Conservation (phyloP, 1,284 basidiomycete species). For the Fistulinella cinereoalba region DNA sequence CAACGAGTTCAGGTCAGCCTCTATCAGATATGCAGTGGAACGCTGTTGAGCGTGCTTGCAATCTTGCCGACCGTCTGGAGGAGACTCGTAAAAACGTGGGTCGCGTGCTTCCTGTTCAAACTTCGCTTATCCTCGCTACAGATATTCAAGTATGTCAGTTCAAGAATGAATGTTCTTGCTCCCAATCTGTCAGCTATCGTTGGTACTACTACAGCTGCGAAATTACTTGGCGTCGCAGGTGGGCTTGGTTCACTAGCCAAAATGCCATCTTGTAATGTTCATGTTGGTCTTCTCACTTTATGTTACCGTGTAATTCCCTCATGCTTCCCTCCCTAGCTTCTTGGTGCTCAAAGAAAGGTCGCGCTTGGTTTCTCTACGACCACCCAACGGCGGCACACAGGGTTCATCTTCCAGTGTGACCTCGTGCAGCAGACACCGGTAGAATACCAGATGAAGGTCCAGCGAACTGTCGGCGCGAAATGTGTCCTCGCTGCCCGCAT, state of each 20-base stretch:
- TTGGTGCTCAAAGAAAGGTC: slow-evolving; percentile 91
- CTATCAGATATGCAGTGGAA: slow-evolving; percentile 75
- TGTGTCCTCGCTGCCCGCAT: slow-evolving; percentile 88
- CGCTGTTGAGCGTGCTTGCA: slow-evolving; percentile 81
- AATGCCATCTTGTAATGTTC: slow-evolving; percentile 95
- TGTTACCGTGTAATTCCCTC: not conserved
- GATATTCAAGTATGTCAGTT: slow-evolving; percentile 99
- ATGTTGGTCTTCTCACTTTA: slow-evolving; percentile 52
- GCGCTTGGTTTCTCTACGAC: slow-evolving; percentile 80
- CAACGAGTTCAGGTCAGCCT: slow-evolving; percentile 79
- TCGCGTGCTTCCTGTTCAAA: slow-evolving; percentile 4
- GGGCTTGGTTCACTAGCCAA: slow-evolving; percentile 89
- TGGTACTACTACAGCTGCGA: slow-evolving; percentile 96
- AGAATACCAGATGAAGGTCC: slow-evolving; percentile 92
- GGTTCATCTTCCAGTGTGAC: slow-evolving; percentile 94
- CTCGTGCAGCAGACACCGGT: slow-evolving; percentile 82
- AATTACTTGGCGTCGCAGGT: slow-evolving; percentile 95
- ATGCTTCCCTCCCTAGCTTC: slow-evolving; percentile 52
- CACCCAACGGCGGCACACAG: slow-evolving; percentile 88
- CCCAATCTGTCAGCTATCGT: slow-evolving; percentile 98
- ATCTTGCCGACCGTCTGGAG: slow-evolving; percentile 85
- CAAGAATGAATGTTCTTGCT: slow-evolving; percentile 95
- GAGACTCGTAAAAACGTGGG: slow-evolving; percentile 80
- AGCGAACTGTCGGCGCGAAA: slow-evolving; percentile 93
- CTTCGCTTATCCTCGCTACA: slow-evolving; percentile 32